Evolutionary conservation across 805 yeast genomes (phyloP).

Genomic region (Nakazawaea laoshanensis): DNA sequence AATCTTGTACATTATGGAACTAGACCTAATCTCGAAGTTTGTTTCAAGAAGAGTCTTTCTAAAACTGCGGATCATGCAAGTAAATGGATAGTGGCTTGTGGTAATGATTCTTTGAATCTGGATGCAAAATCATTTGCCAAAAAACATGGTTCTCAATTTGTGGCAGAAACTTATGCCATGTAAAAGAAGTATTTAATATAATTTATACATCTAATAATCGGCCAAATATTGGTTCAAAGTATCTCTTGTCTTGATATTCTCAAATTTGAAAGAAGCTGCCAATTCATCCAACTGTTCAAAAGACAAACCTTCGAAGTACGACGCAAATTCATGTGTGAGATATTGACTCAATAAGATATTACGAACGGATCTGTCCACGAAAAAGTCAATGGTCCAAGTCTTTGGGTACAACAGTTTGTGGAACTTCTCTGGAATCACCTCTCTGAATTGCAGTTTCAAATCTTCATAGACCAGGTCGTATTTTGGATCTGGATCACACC

Average conservation of each 20-base stretch:
- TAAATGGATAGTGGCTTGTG: constrained; percentile 53
- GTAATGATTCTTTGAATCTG: constrained; percentile 36
- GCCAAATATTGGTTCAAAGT: constrained; percentile 23
- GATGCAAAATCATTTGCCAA: constrained; percentile 32
- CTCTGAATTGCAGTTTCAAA: constrained; percentile 27
- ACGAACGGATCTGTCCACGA: constrained; percentile 29
- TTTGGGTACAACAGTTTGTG: constrained; percentile 32
- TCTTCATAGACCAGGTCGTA: constrained; percentile 26
- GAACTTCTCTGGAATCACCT: constrained; percentile 30
- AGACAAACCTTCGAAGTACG: constrained; percentile 28
- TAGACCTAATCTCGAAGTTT: constrained; percentile 33
- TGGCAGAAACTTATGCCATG: constrained; percentile 36
- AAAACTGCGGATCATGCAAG: constrained; percentile 25
- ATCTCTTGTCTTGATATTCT: constrained; percentile 32
- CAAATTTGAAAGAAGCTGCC: constrained; percentile 43
- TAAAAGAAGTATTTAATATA: constrained; percentile 6
- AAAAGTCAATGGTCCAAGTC: constrained; percentile 27
- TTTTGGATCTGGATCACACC: constrained; percentile 34
- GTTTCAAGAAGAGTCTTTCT: constrained; percentile 21
- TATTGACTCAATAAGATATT: constrained; percentile 36
- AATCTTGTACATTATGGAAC: constrained; percentile 21
- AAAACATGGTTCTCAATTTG: constrained; percentile 25
- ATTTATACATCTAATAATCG: background rate
- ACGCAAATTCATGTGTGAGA: constrained; percentile 36
- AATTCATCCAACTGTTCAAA: constrained; percentile 40